Percentiles rank a stretch among this genome's conserved stretches.
Evolutionary conservation across 73 alveolate species (phyloP).

Genomic region (Tetrahymena elliotti): DNA sequence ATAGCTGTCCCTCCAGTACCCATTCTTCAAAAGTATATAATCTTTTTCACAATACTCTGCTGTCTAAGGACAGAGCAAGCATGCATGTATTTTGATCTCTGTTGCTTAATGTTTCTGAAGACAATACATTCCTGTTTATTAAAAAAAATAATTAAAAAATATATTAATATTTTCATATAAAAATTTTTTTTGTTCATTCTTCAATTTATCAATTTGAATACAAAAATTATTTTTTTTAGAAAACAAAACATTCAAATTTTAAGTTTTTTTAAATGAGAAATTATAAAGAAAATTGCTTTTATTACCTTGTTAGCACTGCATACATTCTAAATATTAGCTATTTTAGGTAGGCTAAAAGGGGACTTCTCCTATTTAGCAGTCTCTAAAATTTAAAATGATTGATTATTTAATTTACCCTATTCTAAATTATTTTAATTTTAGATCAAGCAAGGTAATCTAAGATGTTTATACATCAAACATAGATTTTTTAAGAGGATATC

Average conservation of each 20-base stretch:
- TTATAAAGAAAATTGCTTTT: background rate
- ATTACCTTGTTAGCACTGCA: background rate
- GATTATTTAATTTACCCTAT: background rate
- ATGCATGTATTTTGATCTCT: background rate
- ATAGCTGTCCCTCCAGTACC: background rate
- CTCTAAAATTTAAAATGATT: background rate
- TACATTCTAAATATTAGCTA: background rate
- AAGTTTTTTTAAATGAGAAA: background rate
- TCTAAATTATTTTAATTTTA: background rate
- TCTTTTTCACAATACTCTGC: background rate
- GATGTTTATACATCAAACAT: background rate
- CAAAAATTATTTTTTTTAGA: too few relatives aligned
- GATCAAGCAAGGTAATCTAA: background rate
- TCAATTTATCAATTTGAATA: too few relatives aligned
- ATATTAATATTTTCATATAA: background rate
- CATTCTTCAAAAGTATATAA: background rate
- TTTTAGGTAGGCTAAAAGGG: background rate
- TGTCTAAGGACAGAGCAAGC: background rate
- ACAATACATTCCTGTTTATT: background rate
- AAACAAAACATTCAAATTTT: background rate
- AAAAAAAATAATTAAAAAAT: background rate
- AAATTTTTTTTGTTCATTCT: too few relatives aligned
- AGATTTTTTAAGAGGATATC: background rate
- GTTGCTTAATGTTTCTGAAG: background rate
- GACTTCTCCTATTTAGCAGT: background rate